Evolutionary conservation across 306 rosid species (phyloP).

Genomic region (Fragaria ananassa): DNA sequence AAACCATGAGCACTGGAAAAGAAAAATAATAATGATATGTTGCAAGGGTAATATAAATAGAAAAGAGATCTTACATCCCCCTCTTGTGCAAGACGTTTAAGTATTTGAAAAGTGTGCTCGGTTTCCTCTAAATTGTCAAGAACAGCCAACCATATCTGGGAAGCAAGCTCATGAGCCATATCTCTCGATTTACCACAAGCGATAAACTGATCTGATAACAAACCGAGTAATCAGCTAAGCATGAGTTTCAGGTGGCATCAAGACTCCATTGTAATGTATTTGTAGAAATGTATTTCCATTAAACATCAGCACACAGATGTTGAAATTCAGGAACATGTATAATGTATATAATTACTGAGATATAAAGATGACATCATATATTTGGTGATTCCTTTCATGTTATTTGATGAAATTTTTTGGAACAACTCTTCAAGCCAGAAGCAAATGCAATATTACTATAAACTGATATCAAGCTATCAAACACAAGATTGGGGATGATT

Average conservation of each 20-base stretch:
- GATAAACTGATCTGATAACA: conserved; percentile 68
- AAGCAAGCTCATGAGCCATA: conserved; percentile 63
- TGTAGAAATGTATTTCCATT: background rate
- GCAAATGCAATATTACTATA: background rate
- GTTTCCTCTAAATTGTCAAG: conserved; percentile 68
- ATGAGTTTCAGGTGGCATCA: background rate
- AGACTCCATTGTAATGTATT: background rate
- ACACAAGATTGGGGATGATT: background rate
- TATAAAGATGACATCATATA: background rate
- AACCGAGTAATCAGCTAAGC: background rate
- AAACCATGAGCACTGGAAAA: background rate
- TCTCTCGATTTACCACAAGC: conserved; percentile 74
- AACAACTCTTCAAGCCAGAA: background rate
- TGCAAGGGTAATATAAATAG: background rate
- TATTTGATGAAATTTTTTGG: background rate
- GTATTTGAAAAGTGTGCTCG: conserved; percentile 50
- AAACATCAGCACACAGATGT: background rate
- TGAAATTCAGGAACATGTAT: background rate
- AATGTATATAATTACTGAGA: background rate
- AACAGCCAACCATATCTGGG: conserved; percentile 73
- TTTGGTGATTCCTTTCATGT: background rate
- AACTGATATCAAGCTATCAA: background rate
- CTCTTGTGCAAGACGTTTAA: conserved; percentile 66
- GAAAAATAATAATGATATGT: background rate
- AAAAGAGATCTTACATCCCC: conserved; percentile 57